A percentile compares a stretch with the other conserved stretches of the same genome.
Evolutionary conservation across 768 basidiomycete species (phyloP).

Genomic region (Tulasnella sp.): DNA sequence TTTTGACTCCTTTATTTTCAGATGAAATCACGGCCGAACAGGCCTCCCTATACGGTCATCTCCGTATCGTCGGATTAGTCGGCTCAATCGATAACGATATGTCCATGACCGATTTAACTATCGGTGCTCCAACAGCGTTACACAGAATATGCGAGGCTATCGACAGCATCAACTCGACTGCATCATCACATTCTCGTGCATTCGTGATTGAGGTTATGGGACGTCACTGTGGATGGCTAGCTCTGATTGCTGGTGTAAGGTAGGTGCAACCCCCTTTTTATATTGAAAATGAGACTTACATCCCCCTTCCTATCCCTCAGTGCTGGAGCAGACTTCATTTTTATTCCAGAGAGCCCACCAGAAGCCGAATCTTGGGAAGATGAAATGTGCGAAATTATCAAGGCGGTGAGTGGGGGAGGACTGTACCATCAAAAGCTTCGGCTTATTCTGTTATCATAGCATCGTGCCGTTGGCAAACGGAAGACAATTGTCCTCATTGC

Average conservation of each 20-base stretch:
- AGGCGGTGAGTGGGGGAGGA: constrained; percentile 39
- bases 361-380: constrained; percentile 71
- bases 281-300: background rate
- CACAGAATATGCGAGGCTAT: constrained; percentile 96
- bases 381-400: constrained; percentile 76
- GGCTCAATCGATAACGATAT: constrained; percentile 99
- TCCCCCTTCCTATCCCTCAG: constrained; percentile 26
- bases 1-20: constrained; percentile 21
- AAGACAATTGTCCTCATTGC: constrained; percentile 98
- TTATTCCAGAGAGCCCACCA: constrained; percentile 92
- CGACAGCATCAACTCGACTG: constrained; percentile 96
- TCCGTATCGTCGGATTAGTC: constrained; percentile 95
- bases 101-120: constrained; percentile 94
- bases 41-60: constrained; percentile 56
- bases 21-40: constrained; percentile 67
- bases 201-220: constrained; percentile 99
- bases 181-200: constrained; percentile 87
- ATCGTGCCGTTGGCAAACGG: constrained; percentile 82
- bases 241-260: constrained; percentile 85
- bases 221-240: constrained; percentile 98
- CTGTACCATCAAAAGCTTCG: background rate
- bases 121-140: constrained; percentile 89
- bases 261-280: constrained; percentile 26
- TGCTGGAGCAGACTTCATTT: constrained; percentile 90
- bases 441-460: constrained; percentile 36